phyloP scores from a whole-genome alignment of 1,139 yeast genomes.

The Sugiyamaella grinbergsii region DNA sequence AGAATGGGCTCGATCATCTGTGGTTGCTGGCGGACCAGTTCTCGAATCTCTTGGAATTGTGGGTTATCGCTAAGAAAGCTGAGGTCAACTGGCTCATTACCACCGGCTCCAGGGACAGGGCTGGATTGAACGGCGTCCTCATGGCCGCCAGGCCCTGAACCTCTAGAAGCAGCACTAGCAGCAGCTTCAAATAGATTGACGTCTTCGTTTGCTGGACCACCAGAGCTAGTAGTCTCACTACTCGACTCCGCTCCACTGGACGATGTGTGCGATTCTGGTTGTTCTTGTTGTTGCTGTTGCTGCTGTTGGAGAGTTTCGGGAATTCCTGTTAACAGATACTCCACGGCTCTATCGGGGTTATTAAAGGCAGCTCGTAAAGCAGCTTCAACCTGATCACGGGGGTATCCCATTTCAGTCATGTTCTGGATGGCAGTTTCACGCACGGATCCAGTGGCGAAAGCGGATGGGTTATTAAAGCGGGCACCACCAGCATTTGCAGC shows the following conservation, averaged over 20 bases:
- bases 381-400: conserved; percentile 79
- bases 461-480: conserved; percentile 41
- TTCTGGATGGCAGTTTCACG: conserved; percentile 71
- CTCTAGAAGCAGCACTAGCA: conserved; percentile 27
- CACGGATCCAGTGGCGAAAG: conserved; percentile 60
- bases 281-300: conserved; percentile 35
- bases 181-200: conserved; percentile 42
- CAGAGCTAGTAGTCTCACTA: conserved; percentile 38
- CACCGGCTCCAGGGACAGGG: conserved; percentile 31
- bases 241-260: conserved; percentile 32
- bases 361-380: conserved; percentile 96
- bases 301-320: conserved; percentile 61
- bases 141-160: conserved; percentile 33
- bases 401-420: conserved; percentile 96
- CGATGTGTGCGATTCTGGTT: conserved; percentile 14
- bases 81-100: conserved; percentile 39
- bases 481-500: not conserved
- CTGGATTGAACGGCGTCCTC: conserved; percentile 31
- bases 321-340: conserved; percentile 85
- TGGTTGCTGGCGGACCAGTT: conserved; percentile 82
- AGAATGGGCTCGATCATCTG: conserved; percentile 83
- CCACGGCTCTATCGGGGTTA: conserved; percentile 98
- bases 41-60: conserved; percentile 65
- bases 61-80: conserved; percentile 46
- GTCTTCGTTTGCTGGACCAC: conserved; percentile 35